Evolutionary conservation across 257 asterid species (phyloP).

Genomic region (Gardenia jasminoides): DNA sequence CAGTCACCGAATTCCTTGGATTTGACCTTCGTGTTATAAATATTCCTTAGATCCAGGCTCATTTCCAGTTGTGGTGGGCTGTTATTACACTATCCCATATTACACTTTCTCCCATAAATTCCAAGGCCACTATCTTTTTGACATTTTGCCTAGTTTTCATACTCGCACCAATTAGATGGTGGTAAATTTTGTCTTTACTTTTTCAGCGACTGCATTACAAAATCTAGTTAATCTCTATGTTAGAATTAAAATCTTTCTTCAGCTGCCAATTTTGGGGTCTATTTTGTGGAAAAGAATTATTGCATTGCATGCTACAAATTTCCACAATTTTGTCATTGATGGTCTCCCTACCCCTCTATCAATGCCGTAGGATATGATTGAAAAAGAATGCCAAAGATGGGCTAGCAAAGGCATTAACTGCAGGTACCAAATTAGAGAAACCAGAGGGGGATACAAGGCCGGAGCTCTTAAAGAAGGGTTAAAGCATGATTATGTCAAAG

Average conservation of each 20-base stretch:
- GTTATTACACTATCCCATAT: background rate
- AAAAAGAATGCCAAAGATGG: conserved; percentile 89
- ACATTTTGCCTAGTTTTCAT: background rate
- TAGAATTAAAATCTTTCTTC: background rate
- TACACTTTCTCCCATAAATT: conserved; percentile 21
- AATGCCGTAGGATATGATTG: conserved; percentile 76
- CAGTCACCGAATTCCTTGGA: background rate
- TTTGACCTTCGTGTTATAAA: background rate
- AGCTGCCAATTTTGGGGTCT: background rate
- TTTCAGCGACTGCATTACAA: background rate
- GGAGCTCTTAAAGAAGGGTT: conserved; percentile 97
- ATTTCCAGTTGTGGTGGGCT: conserved; percentile 8
- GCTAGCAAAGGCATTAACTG: conserved; percentile 81
- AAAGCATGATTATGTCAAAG: conserved; percentile 65
- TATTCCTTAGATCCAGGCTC: conserved; percentile 9
- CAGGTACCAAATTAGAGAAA: conserved; percentile 71
- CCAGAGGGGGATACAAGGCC: conserved; percentile 90
- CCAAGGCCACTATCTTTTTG: background rate
- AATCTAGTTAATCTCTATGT: background rate
- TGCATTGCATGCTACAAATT: background rate
- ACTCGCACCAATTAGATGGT: background rate
- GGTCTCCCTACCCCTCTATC: background rate
- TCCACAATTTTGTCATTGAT: background rate
- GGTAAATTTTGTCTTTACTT: background rate
- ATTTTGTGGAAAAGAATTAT: background rate